Evolutionary conservation across 148 eudicot genomes (phyloP), one percentile per base, ranked within the genome.

Genomic region (Diospyros lotus): DNA sequence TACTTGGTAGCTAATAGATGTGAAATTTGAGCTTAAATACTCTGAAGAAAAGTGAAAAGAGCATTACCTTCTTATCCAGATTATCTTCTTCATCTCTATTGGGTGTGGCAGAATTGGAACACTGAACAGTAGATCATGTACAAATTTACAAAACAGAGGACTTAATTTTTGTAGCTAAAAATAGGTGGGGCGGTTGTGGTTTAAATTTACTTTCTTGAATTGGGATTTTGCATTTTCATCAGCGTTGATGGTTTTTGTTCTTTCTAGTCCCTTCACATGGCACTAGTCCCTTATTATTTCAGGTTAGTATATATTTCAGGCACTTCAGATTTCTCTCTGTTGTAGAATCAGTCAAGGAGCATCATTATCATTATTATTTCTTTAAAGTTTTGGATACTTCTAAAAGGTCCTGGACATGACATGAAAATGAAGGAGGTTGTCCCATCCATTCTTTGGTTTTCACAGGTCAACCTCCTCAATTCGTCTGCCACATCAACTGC

Each of bases 381-480:
- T 12, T 68, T 17, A 44, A 68, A 3, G 2, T 50, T 68, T 68
- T 9, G 17, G 28, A 48, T 50, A 1, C 4, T 48, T 18, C 8
- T 28, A 28, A 67, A 68, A 10, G 58, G 51, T 9, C 46, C 2
- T 51, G 58, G 39, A 66, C 40, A 60, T 44, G 12, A 66, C 39
- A 17, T 15, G 41, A 10, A 51, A 68, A 50, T 68, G 4, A 1
- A 43, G 69, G 38, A 4, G 28, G 71, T 50, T 68, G 71, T 51
- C 71, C 75, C 79, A 82, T 75, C 79, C 84, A 82, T 82, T 73
- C 78, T 13, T n/a, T 76, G 51, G 64, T 17, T 80, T 58, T 76
- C 73, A 51, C 40, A 9, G 52, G 76, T 76, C 79, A 75, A 66
- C 41, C 64, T 69, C 64, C 64, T 69, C 60, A n/a, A 44, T 6